Evolutionary conservation across 129 eudicot genomes (phyloP), one percentile per base, ranked within the genome.

Genomic region (Mikania micrantha): DNA sequence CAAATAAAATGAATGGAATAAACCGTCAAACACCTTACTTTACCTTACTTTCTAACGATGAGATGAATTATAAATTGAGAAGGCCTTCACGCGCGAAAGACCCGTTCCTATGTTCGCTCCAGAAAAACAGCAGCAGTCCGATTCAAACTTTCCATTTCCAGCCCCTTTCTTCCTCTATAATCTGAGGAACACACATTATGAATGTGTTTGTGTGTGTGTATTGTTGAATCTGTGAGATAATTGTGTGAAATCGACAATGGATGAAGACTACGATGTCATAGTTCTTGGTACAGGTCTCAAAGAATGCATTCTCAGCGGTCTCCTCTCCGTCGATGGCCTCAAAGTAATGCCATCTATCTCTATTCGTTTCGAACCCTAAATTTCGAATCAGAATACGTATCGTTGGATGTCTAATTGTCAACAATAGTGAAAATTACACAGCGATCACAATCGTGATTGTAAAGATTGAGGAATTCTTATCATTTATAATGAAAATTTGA

Each of bases 231-330:
- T 45, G 8, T 60, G 42, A 15, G 40, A 39, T 24, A 29, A 42
- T 39, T 50, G 35, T 21, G 61, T 39, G 35, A 35, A 39, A 24
- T 69, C 32, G 21, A 60, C 31, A 0, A 88, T 88, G 96, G 88
- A 88, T 83, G 96, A 82, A 80, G 87, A 85, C 71, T 88, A 88
- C 21, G 95, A 88, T 53, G 88, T 84, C 27, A 82, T 88, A 27
- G 90, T 88, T 66, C 91, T 88, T 1, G 96, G 96, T 36, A 85
- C 96, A 12, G 87, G 96, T 24, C 85, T 88, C 67, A 85, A 88
- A 66, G 96, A 88, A 78, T 88, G 92, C 80, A 85, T 88, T 65
- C 88, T 88, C 74, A 88, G 96, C 64, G 96, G 92, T 52, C 87
- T 85, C 29, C 92, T 88, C 57, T 88, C 92, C 7, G 96, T 88